phyloP scores from a whole-genome alignment of 352 stramenopile genomes.

The Globisporangium carolinianum region DNA sequence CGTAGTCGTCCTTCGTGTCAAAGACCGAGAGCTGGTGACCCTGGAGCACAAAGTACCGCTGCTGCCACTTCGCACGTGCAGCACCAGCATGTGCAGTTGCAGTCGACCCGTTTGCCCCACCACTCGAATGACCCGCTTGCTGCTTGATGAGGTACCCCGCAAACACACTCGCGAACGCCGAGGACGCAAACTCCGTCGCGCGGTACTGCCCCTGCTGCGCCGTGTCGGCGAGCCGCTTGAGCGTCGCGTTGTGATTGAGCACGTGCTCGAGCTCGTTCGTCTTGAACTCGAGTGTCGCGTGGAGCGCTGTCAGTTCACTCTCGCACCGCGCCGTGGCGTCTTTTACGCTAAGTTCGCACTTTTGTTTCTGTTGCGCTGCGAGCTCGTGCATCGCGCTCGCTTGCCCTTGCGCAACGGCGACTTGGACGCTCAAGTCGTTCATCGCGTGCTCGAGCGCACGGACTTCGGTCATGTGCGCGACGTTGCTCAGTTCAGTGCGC shows the following conservation, averaged over 20 bases:
- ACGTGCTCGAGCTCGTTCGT: slow-evolving; percentile 85
- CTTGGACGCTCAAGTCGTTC: slow-evolving; percentile 78
- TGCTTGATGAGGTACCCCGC: slow-evolving; percentile 86
- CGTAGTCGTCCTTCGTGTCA: slow-evolving; percentile 84
- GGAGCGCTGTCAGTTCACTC: slow-evolving; percentile 54
- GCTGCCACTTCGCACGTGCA: slow-evolving; percentile 55
- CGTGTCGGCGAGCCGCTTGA: slow-evolving; percentile 79
- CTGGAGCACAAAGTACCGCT: slow-evolving; percentile 84
- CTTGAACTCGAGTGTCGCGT: slow-evolving; percentile 77
- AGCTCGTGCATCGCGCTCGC: slow-evolving; percentile 80
- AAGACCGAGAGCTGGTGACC: slow-evolving; percentile 74
- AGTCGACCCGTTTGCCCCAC: too few relatives aligned
- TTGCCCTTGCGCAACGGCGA: slow-evolving; percentile 74
- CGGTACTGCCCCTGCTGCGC: slow-evolving; percentile 82
- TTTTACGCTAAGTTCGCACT: slow-evolving; percentile 66
- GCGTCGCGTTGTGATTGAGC: slow-evolving; percentile 82
- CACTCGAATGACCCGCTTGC: slow-evolving; percentile 22
- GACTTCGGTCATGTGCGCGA: slow-evolving; percentile 69
- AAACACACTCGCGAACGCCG: slow-evolving; percentile 58
- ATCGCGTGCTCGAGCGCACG: slow-evolving; percentile 71
- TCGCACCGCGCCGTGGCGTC: slow-evolving; percentile 72
- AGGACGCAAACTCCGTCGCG: slow-evolving; percentile 76
- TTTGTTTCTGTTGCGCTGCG: slow-evolving; percentile 66
- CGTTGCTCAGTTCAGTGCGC: slow-evolving; percentile 66
- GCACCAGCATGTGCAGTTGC: too few relatives aligned